Evolutionary conservation across 352 stramenopile species (phyloP).

Genomic region (Phytopythium montanum): DNA sequence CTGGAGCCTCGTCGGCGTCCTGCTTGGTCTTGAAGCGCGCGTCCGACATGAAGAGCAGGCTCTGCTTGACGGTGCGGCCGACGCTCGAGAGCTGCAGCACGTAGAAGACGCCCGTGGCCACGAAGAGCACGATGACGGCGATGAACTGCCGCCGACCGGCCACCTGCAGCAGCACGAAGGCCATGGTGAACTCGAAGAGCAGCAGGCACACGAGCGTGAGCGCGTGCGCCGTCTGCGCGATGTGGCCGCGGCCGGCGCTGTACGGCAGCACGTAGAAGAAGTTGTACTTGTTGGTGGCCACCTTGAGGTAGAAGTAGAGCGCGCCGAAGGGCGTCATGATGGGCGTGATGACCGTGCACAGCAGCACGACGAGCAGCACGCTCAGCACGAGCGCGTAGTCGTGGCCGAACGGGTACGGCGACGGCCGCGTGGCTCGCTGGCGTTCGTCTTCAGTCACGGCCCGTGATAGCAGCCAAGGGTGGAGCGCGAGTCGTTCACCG

Average conservation of each 20-base stretch:
- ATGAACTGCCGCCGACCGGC: slow-evolving; percentile 45
- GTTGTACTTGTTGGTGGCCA: slow-evolving; percentile 75
- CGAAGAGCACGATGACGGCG: slow-evolving; percentile 56
- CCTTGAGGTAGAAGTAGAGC: slow-evolving; percentile 82
- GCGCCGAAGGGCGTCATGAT: slow-evolving; percentile 76
- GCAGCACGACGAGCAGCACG: slow-evolving; percentile 67
- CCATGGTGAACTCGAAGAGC: slow-evolving; percentile 68
- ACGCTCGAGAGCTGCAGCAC: slow-evolving; percentile 40
- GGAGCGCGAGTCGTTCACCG: slow-evolving; percentile 54
- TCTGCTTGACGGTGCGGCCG: slow-evolving; percentile 6
- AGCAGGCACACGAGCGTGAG: slow-evolving; percentile 68
- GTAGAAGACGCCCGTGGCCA: slow-evolving; percentile 37
- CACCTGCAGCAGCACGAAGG: slow-evolving; percentile 73
- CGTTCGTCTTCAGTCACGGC: slow-evolving; percentile 57
- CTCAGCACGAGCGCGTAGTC: slow-evolving; percentile 82
- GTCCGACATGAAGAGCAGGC: background rate
- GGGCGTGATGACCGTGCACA: slow-evolving; percentile 74
- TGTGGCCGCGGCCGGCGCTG: slow-evolving; percentile 58
- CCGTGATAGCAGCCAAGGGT: slow-evolving; percentile 66
- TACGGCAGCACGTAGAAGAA: slow-evolving; percentile 75
- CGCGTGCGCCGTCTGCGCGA: slow-evolving; percentile 55
- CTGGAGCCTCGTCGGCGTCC: background rate
- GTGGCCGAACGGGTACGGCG: slow-evolving; percentile 65
- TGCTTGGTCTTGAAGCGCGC: slow-evolving; percentile 3
- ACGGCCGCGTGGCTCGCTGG: slow-evolving; percentile 41